phyloP scores from a whole-genome alignment of 2,329 filamentous ascomycete genomes.

The Claviceps arundinis region DNA sequence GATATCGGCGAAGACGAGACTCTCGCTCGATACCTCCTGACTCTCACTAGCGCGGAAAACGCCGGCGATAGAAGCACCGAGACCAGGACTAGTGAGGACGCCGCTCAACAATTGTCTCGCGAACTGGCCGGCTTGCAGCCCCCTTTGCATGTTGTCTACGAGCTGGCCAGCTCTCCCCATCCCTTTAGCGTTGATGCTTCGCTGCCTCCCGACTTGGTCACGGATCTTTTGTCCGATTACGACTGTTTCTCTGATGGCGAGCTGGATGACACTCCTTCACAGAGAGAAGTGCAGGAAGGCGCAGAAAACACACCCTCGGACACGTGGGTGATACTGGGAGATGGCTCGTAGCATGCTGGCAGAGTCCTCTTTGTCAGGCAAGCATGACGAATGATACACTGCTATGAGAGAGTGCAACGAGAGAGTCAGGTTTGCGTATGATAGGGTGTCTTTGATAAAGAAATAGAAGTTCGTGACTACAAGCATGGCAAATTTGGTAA shows the following conservation, averaged over 20 bases:
- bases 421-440: too few relatives aligned
- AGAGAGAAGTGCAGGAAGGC: conserved; percentile 18
- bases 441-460: too few relatives aligned
- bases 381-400: conserved; percentile 4
- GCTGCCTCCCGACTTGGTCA: conserved; percentile 22
- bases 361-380: too few relatives aligned
- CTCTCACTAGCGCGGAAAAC: conserved; percentile 7
- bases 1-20: conserved; percentile 27
- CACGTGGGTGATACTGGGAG: conserved; percentile 30
- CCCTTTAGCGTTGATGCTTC: conserved; percentile 23
- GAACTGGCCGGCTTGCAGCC: conserved; percentile 12
- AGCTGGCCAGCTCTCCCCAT: conserved; percentile 19
- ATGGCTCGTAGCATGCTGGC: conserved; percentile 32
- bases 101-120: conserved; percentile 7
- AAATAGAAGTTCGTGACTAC: too few relatives aligned
- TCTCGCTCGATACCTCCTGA: conserved; percentile 23
- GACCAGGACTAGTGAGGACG: background rate
- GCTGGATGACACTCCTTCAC: conserved; percentile 17
- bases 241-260: conserved; percentile 25
- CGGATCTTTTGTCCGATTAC: conserved; percentile 22
- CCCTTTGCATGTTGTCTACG: conserved; percentile 27
- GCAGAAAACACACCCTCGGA: conserved; percentile 17
- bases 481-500: too few relatives aligned
- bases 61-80: conserved; percentile 10
- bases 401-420: background rate